Conservation (phyloP, 2,329 filamentous ascomycete species). For the Aspergillus sp. region DNA sequence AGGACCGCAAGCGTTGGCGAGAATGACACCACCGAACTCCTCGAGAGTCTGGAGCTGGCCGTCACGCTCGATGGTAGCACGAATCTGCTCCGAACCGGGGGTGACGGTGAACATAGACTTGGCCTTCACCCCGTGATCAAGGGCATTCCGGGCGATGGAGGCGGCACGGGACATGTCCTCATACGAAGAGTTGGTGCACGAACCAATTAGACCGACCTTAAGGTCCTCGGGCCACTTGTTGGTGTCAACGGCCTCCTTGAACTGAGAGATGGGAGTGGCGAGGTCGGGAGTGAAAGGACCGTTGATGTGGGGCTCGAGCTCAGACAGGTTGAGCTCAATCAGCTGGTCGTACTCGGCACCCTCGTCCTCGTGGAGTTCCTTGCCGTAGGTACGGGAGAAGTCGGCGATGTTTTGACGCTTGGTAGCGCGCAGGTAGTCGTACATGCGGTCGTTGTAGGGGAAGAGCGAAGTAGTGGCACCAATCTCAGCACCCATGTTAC, state of each 20-base stretch:
- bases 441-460: constrained; percentile 97
- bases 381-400: constrained; percentile 73
- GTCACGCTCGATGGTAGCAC: constrained; percentile 83
- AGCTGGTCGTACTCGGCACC: constrained; percentile 92
- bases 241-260: constrained; percentile 84
- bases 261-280: constrained; percentile 95
- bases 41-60: constrained; percentile 91
- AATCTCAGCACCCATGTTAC: constrained; percentile 59
- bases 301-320: constrained; percentile 97
- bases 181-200: constrained; percentile 88
- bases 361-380: constrained; percentile 79
- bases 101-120: constrained; percentile 92
- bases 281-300: constrained; percentile 98
- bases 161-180: constrained; percentile 91
- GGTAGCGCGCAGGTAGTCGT: constrained; percentile 87
- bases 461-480: constrained; percentile 82
- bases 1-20: constrained; percentile 90
- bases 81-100: constrained; percentile 93
- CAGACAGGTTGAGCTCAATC: constrained; percentile 89
- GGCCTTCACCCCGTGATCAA: constrained; percentile 86
- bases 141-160: constrained; percentile 82
- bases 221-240: constrained; percentile 96
- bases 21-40: constrained; percentile 87
- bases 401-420: constrained; percentile 88
- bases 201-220: constrained; percentile 94